Evolutionary conservation across 2,329 filamentous ascomycete genomes (phyloP), one percentile per base, ranked within the genome.

Genomic region (Daldinia eschscholtzii): DNA sequence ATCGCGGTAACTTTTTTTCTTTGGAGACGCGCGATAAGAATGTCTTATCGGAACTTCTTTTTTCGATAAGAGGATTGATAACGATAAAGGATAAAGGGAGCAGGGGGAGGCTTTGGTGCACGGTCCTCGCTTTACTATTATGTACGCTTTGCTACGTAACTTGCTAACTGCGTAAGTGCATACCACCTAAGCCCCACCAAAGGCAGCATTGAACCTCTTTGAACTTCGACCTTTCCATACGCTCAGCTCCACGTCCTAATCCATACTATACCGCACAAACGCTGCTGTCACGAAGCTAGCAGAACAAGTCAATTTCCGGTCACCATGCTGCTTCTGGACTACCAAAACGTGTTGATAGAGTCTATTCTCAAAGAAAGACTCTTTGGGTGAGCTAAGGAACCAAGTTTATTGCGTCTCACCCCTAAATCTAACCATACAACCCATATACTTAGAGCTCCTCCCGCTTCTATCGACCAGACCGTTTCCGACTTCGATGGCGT

Each of bases 401-500:
- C 18, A 37, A 26, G 33, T n/a, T 35, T 35, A 50, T 41, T 57
- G 46, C 35, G 42, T 57, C 52, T 30, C 50, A 64, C 58, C 37
- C 55, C 58, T 67, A 70, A 64, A 53, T 60, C 76, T 76, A 76
- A 78, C 82, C 80, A 76, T 72, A 68, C 15, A n/a, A 57, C 28
- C 13, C 33, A 15, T 30, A 10, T 67, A 59, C 66, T 64, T 77
- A 98, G 95, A 83, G 92, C 92, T 80, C 84, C 93, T 74, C 93
- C 94, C 66, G 88, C 89, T 67, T 93, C 93, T 75, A 97, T 99
- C 81, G 97, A 99, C 83, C 96, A 99, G 85, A 93, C 97, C 71
- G 93, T 98, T 71, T 98, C 95, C 80, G 96, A 99, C 83, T 99
- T 99, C 79, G 97, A 99, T 83, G 95, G 95, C 79, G 96, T 98